These are phyloP conservation scores for Lanmaoa pseudosensibilis DNA, from an alignment of 768 basidiomycete genomes.

Conservation along the genomic window DNA sequence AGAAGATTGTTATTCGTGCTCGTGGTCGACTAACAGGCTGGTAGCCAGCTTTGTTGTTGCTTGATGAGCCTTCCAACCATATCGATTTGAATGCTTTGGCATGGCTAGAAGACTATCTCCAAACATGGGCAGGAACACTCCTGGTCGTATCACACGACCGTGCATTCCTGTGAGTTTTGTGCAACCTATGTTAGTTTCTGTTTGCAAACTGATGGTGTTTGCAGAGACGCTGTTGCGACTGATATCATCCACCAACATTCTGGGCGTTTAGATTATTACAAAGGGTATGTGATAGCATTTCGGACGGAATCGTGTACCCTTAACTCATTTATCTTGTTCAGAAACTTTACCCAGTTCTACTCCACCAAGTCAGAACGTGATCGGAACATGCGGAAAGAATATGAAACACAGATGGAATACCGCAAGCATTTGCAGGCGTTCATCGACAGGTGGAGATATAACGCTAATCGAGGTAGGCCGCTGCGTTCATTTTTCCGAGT, in stretches of 20 bases:
- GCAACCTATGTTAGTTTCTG: not conserved
- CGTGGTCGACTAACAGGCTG: conserved; percentile 7
- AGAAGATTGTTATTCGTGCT: not conserved
- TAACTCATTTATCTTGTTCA: conserved; percentile 28
- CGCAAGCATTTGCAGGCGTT: conserved; percentile 95
- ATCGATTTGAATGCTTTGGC: conserved; percentile 96
- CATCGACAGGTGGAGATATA: conserved; percentile 98
- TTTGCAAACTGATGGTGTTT: conserved; percentile 1
- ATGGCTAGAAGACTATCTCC: conserved; percentile 96
- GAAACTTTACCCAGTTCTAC: conserved; percentile 98
- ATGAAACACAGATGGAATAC: conserved; percentile 94
- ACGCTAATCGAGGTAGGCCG: conserved; percentile 80
- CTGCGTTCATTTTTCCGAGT: not conserved
- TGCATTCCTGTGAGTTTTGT: conserved; percentile 73
- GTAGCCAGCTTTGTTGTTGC: conserved; percentile 72
- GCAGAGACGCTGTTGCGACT: conserved; percentile 90
- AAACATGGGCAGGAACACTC: conserved; percentile 90
- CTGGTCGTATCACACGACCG: conserved; percentile 99
- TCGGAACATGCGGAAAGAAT: conserved; percentile 88
- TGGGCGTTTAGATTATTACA: conserved; percentile 92
- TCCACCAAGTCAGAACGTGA: conserved; percentile 97
- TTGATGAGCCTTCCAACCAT: conserved; percentile 97
- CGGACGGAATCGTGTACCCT: not conserved
- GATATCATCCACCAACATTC: conserved; percentile 98
- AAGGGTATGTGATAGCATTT: conserved; percentile 57